Conservation (phyloP, 176 grass and related monocot species). For the Rhipidocladum racemiflorum region DNA sequence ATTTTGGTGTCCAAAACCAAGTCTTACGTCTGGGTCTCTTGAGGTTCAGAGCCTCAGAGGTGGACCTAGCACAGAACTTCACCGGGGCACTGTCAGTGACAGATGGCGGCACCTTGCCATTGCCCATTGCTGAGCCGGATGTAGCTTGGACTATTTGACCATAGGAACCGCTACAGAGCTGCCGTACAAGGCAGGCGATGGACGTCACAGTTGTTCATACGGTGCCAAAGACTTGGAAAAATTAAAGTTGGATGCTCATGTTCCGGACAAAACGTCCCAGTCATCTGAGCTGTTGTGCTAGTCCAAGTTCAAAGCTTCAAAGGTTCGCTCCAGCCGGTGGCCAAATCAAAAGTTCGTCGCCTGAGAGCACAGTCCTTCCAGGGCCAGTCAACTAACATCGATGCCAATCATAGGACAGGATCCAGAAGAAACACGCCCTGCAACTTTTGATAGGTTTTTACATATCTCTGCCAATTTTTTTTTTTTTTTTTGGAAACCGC, state of each 20-base stretch:
- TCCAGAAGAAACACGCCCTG: neutral
- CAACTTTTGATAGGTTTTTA: no score
- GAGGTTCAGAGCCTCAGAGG: neutral
- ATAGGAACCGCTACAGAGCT: neutral
- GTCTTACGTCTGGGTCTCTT: neutral
- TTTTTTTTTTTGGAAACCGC: no score
- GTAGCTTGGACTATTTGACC: neutral
- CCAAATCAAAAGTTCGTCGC: neutral
- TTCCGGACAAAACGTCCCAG: neutral
- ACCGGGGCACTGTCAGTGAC: neutral
- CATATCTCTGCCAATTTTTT: no score
- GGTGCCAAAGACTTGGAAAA: no score
- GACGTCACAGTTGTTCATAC: neutral
- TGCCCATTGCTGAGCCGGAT: neutral
- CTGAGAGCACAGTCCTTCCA: neutral
- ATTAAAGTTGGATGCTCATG: neutral
- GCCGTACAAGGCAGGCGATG: neutral
- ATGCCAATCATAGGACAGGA: neutral
- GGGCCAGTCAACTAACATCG: conserved; percentile 4
- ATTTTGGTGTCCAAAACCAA: conserved; percentile 5
- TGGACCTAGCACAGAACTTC: neutral
- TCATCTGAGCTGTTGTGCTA: neutral
- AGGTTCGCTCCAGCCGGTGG: neutral
- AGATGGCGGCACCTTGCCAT: neutral
- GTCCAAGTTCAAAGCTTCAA: neutral